Evolutionary conservation across 495 filamentous ascomycete genomes (phyloP), one percentile per base, ranked within the genome.

Genomic region (Cairneyella variabilis): DNA sequence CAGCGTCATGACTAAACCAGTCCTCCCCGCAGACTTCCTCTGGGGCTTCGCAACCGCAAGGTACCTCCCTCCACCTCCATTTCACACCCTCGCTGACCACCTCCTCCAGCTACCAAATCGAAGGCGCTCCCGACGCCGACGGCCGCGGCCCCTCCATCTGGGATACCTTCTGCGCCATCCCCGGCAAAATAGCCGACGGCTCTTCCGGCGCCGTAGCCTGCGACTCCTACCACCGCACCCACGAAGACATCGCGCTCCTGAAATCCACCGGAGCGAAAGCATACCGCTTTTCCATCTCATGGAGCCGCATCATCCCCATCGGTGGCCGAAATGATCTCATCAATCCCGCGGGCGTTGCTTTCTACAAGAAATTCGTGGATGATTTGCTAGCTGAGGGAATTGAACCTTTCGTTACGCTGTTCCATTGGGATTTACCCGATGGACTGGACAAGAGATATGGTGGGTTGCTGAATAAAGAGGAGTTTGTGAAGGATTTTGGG

Each of bases 11-110:
- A 49, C 49, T 3, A 51, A 18, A 22, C 21, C 47, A 27, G 48
- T 59, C 64, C 74, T 91, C 51, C 84, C 83, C 38, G 77, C 80
- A 45, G 86, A 89, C 65, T 91, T 91, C 65, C 65, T 88, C 54
- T 91, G 88, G 88, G 88, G 86, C 48, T 92, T 88, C 67, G 86
- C 88, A 57, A 92, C 87, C 34, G 86, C 86, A 56, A 77, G 80
- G 84, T 88, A 64, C 69, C 75, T 76, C 40, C 44, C 17, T 52
- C 43, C 23, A 18, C 20, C 34, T 10, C 28, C 40, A 22, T 25
- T 45, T 37, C 3, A n/a, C n/a, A 16, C n/a, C 20, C 16, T 45
- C 48, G 47, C 23, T 7, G n/a, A 23, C 23, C 16, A 48, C 20
- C 11, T 18, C 18, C 21, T 25, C 18, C 32, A 86, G 84, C 57